Percentiles rank a stretch among this genome's conserved stretches.
These are phyloP conservation scores for Pichiaceae sp. DNA, from an alignment of 1,139 yeast species.

Conservation along the genomic window DNA sequence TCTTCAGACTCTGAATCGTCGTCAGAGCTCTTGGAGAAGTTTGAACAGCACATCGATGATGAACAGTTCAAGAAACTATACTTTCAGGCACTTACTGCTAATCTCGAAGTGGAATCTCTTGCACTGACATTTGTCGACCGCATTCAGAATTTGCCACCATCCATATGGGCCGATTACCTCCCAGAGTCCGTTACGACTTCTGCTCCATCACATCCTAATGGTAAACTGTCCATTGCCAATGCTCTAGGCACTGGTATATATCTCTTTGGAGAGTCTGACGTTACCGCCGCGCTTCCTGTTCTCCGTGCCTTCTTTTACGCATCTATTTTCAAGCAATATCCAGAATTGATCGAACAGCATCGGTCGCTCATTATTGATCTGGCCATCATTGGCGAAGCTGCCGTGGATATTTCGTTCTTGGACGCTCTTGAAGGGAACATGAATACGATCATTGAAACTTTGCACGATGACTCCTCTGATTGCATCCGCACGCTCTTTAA, in stretches of 20 bases:
- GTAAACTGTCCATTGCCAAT: conserved; percentile 11
- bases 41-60: conserved; percentile 13
- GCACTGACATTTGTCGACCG: conserved; percentile 4
- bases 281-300: conserved; percentile 4
- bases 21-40: conserved; percentile 7
- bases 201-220: conserved; percentile 5
- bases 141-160: background rate
- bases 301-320: conserved; percentile 7
- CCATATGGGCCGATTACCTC: background rate
- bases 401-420: conserved; percentile 27
- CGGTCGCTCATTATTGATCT: conserved; percentile 14
- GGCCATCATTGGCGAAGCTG: conserved; percentile 28
- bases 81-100: conserved; percentile 9
- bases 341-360: background rate
- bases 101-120: conserved; percentile 1
- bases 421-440: background rate
- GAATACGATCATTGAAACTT: conserved; percentile 1
- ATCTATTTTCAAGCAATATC: conserved; percentile 3
- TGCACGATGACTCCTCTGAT: background rate
- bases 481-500: background rate
- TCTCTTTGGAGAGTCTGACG: conserved; percentile 4
- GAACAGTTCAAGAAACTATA: conserved; percentile 10
- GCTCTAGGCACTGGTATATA: conserved; percentile 12
- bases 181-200: background rate
- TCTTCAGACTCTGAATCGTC: conserved; percentile 3